Evolutionary conservation across 345 rosid genomes (phyloP).

Genomic region (Euphorbia pulcherrima): DNA sequence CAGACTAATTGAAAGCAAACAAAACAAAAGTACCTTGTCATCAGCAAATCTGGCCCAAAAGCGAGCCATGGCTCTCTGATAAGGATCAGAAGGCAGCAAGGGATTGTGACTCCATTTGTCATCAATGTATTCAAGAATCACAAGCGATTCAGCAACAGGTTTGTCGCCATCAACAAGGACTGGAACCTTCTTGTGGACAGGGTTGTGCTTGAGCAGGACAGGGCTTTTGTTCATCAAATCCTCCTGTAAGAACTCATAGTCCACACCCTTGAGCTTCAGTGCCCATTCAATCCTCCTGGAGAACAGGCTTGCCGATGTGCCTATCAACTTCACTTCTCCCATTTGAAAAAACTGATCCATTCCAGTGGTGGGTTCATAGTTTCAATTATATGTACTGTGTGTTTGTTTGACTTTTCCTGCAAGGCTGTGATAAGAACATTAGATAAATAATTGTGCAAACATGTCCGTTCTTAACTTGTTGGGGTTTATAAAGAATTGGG

Average conservation of each 20-base stretch:
- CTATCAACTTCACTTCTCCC: constrained; percentile 5
- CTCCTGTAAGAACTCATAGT: background rate
- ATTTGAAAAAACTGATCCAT: too few relatives aligned
- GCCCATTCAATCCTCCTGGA: constrained; percentile 1
- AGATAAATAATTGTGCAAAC: too few relatives aligned
- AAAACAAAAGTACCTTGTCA: background rate
- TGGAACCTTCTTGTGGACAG: constrained; percentile 3
- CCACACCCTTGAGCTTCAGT: background rate
- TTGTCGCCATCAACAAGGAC: background rate
- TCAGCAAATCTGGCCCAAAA: constrained; percentile 4
- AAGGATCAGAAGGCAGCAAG: background rate
- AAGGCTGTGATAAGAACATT: too few relatives aligned
- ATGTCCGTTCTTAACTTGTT: too few relatives aligned
- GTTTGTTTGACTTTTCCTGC: too few relatives aligned
- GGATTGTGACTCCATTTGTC: background rate
- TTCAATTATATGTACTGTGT: too few relatives aligned
- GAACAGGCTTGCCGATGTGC: background rate
- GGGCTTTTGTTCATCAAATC: background rate
- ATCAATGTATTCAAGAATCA: background rate
- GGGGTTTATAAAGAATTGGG: too few relatives aligned
- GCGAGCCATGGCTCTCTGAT: background rate
- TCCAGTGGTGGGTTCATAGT: too few relatives aligned
- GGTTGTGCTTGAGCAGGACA: background rate
- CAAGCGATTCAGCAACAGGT: background rate
- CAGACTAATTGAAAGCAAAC: background rate